phyloP scores from a whole-genome alignment of 345 rosid species.

The Clausena lansium region DNA sequence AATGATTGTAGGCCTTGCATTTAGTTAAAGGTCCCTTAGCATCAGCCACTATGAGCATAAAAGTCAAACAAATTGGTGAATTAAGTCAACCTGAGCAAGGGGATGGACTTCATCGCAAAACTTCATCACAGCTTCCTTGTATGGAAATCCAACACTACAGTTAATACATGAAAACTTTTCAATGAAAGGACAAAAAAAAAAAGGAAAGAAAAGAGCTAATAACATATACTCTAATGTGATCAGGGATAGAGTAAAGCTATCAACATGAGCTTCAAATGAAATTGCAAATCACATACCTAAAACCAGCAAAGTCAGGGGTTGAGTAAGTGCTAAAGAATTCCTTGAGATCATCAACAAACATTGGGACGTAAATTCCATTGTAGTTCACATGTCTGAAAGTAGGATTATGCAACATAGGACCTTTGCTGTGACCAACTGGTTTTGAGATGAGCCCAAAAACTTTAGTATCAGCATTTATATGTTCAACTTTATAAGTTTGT shows the following conservation, averaged over 20 bases:
- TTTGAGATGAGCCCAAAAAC: conserved; percentile 60
- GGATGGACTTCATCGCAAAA: conserved; percentile 52
- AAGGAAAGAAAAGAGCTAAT: neutral
- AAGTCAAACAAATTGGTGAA: neutral
- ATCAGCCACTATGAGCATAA: neutral
- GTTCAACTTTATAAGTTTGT: conserved; percentile 34
- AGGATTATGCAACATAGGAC: conserved; percentile 64
- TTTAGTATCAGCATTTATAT: conserved; percentile 38
- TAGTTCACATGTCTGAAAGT: conserved; percentile 43
- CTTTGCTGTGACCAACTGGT: conserved; percentile 66
- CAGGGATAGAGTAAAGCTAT: neutral
- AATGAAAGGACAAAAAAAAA: no score
- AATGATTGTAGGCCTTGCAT: neutral
- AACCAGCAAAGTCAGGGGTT: conserved; percentile 49
- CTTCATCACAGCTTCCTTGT: conserved; percentile 46
- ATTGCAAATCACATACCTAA: conserved; percentile 34
- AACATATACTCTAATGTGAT: neutral
- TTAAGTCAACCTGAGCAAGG: conserved; percentile 42
- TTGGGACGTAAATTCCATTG: conserved; percentile 59
- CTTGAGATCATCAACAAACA: conserved; percentile 58
- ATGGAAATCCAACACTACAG: conserved; percentile 51
- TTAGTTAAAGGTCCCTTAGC: neutral
- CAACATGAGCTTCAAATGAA: neutral
- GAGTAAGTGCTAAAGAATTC: conserved; percentile 48
- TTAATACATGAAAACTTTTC: conserved; percentile 5